Conservation (phyloP, 1,284 basidiomycete species). For the Lentinula novae-zelandiae region DNA sequence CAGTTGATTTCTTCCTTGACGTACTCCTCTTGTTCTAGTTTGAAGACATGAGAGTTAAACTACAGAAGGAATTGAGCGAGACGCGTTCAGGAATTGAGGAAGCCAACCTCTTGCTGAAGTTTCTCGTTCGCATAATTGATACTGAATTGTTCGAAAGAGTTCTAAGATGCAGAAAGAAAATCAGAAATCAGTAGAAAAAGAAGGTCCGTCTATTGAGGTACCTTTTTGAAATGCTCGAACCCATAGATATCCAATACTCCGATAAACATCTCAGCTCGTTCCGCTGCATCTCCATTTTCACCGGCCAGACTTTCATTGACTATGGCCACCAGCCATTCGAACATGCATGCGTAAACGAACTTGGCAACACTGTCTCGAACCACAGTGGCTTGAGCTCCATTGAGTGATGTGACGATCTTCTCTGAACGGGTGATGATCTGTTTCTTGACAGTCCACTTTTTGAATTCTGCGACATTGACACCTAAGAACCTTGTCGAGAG, state of each 20-base stretch:
- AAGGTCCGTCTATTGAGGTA: conserved; percentile 16
- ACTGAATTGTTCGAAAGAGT: conserved; percentile 99
- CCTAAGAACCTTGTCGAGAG: conserved; percentile 89
- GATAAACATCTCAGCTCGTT: conserved; percentile 94
- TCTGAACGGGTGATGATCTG: conserved; percentile 94
- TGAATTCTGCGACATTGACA: conserved; percentile 90
- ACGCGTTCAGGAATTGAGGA: not conserved
- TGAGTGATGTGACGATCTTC: conserved; percentile 90
- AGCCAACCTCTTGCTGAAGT: conserved; percentile 83
- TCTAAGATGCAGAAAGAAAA: conserved; percentile 39
- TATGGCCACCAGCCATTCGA: conserved; percentile 97
- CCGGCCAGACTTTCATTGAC: conserved; percentile 96
- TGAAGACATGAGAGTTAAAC: conserved; percentile 99
- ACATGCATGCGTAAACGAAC: conserved; percentile 97
- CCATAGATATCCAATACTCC: conserved; percentile 98
- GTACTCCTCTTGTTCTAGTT: conserved; percentile 99
- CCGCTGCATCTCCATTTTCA: conserved; percentile 82
- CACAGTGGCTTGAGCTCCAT: conserved; percentile 87
- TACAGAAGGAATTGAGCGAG: conserved; percentile 27
- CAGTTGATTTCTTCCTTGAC: conserved; percentile 98
- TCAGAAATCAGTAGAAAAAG: not conserved
- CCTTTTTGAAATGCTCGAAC: conserved; percentile 97
- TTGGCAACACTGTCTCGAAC: conserved; percentile 97
- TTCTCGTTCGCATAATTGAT: conserved; percentile 99
- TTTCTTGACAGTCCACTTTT: conserved; percentile 98